Evolutionary conservation across 495 filamentous ascomycete species (phyloP).

Genomic region (Elasticomyces elasticus): DNA sequence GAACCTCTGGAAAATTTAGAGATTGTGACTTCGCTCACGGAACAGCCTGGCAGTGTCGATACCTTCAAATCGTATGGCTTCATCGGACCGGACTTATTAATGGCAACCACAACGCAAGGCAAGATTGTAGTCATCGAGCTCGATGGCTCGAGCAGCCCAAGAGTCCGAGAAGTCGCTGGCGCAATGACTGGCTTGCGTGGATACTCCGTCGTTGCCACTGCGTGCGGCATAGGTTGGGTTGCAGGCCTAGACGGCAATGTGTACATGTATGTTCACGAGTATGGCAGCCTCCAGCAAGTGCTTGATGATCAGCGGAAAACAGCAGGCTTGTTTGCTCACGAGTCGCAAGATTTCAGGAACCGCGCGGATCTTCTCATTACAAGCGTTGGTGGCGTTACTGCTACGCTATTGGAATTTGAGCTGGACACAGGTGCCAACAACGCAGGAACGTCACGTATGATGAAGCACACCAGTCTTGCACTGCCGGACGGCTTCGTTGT

Average conservation of each 20-base stretch:
- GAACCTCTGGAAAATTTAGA: neutral
- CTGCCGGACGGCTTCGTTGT: conserved; percentile 29
- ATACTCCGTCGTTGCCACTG: conserved; percentile 37
- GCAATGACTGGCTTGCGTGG: conserved; percentile 29
- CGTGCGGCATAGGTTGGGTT: conserved; percentile 38
- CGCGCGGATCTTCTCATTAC: neutral
- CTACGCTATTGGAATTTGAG: neutral
- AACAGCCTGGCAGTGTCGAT: conserved; percentile 26
- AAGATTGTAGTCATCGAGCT: conserved; percentile 31
- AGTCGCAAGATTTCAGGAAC: neutral
- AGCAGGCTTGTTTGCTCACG: conserved; percentile 36
- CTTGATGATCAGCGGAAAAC: conserved; percentile 37
- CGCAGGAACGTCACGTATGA: neutral
- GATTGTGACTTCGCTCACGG: neutral
- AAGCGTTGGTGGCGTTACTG: neutral
- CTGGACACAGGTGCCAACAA: neutral
- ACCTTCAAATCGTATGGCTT: conserved; percentile 57
- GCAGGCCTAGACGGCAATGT: conserved; percentile 45
- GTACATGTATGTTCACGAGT: conserved; percentile 35
- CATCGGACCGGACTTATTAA: conserved; percentile 44
- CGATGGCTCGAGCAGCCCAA: neutral
- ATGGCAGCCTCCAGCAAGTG: neutral
- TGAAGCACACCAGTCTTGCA: neutral
- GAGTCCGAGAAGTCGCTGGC: neutral
- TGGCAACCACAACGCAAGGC: conserved; percentile 45